Conservation (phyloP, 345 rosid species). For the Camelina laxa region DNA sequence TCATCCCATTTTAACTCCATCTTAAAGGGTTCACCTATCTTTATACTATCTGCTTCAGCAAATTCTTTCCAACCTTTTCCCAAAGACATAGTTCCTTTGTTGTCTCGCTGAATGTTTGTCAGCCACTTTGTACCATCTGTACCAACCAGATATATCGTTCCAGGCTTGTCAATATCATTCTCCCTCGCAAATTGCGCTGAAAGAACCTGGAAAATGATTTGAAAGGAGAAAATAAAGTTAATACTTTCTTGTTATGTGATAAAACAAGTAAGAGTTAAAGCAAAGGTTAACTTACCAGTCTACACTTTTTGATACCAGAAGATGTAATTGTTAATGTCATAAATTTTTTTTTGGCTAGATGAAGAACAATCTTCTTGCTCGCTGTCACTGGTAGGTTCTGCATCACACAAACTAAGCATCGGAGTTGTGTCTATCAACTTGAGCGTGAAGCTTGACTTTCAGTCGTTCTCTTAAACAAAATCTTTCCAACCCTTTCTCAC, state of each 20-base stretch:
- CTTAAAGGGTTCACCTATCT: not conserved
- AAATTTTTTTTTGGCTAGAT: not conserved
- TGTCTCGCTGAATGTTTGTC: not conserved
- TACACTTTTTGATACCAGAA: not conserved
- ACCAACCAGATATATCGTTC: not conserved
- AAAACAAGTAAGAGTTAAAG: not conserved
- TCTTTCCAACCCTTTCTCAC: slow-evolving; percentile 23
- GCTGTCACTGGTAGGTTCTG: not conserved
- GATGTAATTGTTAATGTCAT: not conserved
- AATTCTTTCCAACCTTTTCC: slow-evolving; percentile 5
- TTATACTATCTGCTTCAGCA: not conserved
- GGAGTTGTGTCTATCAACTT: slow-evolving; percentile 19
- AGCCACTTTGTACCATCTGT: slow-evolving; percentile 3
- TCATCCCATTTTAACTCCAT: not conserved
- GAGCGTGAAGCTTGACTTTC: not conserved
- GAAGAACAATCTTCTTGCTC: not conserved
- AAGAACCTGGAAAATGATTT: not conserved
- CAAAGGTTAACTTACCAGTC: not conserved
- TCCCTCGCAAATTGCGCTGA: not conserved
- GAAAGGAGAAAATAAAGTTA: not conserved
- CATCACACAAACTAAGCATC: not conserved
- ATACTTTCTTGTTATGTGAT: not conserved
- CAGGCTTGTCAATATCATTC: not conserved
- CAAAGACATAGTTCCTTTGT: not conserved
- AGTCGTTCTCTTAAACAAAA: not conserved